Percentiles rank a stretch among this genome's conserved stretches.
phyloP scores from a whole-genome alignment of 129 eudicot species.

The Ambrosia artemisiifolia region DNA sequence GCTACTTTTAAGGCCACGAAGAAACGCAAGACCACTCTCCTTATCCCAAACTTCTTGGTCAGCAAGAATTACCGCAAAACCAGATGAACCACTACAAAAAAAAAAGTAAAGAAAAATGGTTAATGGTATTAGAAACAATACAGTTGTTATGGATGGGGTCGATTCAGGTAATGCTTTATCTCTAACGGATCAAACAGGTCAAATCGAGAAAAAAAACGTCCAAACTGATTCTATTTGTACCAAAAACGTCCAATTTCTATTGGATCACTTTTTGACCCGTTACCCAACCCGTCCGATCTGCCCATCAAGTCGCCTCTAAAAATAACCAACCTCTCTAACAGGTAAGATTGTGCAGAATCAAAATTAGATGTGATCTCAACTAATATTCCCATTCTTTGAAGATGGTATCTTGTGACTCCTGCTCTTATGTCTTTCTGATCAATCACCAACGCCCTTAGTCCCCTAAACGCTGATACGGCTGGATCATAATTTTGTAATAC shows the following conservation, averaged over 20 bases:
- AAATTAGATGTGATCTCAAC: constrained; percentile 50
- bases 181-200: background rate
- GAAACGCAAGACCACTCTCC: constrained; percentile 34
- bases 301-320: background rate
- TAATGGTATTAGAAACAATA: background rate
- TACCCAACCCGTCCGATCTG: background rate
- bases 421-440: constrained; percentile 65
- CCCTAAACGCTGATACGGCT: constrained; percentile 54
- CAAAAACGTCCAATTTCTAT: too few relatives aligned
- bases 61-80: constrained; percentile 56
- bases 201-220: background rate
- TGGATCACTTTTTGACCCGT: background rate
- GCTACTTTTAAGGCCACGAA: constrained; percentile 33
- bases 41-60: constrained; percentile 67
- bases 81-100: constrained; percentile 35
- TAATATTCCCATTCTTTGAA: constrained; percentile 68
- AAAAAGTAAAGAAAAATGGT: background rate
- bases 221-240: too few relatives aligned
- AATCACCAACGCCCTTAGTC: constrained; percentile 64
- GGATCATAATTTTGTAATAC: constrained; percentile 36
- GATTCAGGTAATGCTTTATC: background rate
- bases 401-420: constrained; percentile 82
- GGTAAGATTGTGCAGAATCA: constrained; percentile 52
- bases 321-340: constrained; percentile 20
- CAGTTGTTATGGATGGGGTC: background rate